These are phyloP conservation scores for Dendrobium catenatum DNA, from an alignment of 106 monocot genomes.

Conservation along the genomic window DNA sequence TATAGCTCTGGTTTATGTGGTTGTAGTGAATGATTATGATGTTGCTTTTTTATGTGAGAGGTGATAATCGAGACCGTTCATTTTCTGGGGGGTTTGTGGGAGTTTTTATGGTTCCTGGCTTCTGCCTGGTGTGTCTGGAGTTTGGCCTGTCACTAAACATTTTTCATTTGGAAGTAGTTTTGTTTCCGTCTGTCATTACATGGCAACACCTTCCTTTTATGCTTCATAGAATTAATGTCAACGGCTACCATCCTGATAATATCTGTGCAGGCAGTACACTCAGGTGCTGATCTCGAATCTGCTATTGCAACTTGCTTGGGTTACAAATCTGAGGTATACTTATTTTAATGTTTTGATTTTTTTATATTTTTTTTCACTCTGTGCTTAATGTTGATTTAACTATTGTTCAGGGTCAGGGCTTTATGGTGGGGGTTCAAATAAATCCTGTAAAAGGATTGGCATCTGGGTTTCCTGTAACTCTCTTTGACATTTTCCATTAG, in stretches of 20 bases:
- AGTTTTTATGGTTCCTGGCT: too few species aligned
- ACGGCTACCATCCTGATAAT: not conserved
- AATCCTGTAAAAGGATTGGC: slow-evolving; percentile 88
- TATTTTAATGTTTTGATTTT: slow-evolving; percentile 2
- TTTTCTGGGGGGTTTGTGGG: too few species aligned
- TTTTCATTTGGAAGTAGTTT: not conserved
- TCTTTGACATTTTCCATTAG: not conserved
- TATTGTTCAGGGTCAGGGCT: slow-evolving; percentile 76
- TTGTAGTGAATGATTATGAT: too few species aligned
- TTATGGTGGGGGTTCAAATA: slow-evolving; percentile 97
- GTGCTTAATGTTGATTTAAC: slow-evolving; percentile 10
- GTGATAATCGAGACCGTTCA: too few species aligned
- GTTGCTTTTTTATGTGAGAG: too few species aligned
- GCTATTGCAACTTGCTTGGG: slow-evolving; percentile 95
- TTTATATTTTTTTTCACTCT: not conserved
- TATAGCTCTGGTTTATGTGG: too few species aligned
- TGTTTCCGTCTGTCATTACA: not conserved
- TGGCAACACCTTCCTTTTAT: not conserved
- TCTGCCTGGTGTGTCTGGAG: too few species aligned
- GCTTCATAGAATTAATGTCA: not conserved
- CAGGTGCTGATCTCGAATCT: slow-evolving; percentile 98
- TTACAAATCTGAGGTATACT: slow-evolving; percentile 71
- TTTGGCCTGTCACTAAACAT: not conserved
- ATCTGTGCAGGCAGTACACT: slow-evolving; percentile 82
- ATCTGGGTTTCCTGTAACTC: slow-evolving; percentile 79